Conservation (phyloP, 768 basidiomycete genomes). For the Albatrellus ellisii region DNA sequence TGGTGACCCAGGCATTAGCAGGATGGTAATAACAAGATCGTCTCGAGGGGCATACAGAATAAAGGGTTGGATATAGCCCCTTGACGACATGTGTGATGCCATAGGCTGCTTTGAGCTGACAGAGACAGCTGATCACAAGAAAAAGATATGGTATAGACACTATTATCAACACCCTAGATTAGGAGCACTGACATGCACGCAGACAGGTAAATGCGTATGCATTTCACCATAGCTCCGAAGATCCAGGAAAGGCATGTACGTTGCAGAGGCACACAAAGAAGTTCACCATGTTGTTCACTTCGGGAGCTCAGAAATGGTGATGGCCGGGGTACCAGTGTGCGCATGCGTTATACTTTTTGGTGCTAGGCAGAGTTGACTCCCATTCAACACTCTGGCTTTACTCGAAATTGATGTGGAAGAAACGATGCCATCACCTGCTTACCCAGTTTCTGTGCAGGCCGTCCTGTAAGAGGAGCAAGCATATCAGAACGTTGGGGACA, state of each 20-base stretch:
- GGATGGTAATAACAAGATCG: not conserved
- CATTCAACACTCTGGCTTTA: too few relatives aligned
- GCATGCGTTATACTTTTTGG: too few relatives aligned
- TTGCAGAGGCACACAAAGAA: conserved; percentile 40
- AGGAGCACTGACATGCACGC: too few relatives aligned
- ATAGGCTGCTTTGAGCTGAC: conserved; percentile 52
- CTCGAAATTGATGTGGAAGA: too few relatives aligned
- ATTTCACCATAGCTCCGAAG: too few relatives aligned
- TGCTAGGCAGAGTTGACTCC: too few relatives aligned
- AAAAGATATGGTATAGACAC: conserved; percentile 70
- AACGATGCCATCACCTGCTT: too few relatives aligned
- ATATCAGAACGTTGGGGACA: too few relatives aligned
- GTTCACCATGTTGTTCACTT: conserved; percentile 62
- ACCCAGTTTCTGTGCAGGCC: too few relatives aligned
- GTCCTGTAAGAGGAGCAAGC: too few relatives aligned
- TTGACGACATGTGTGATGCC: conserved; percentile 49
- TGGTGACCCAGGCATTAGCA: conserved; percentile 9
- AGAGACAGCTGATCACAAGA: conserved; percentile 47
- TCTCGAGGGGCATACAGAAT: conserved; percentile 26
- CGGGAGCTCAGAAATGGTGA: conserved; percentile 62
- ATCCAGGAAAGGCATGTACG: conserved; percentile 58
- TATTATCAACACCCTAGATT: conserved; percentile 18
- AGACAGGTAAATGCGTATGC: conserved; percentile 25
- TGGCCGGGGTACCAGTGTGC: too few relatives aligned
- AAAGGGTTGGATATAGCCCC: conserved; percentile 35